A percentile compares a stretch with the other conserved stretches of the same genome.
Evolutionary conservation across 1,139 yeast species (phyloP).

Genomic region (Blastobotrys raffinosifermentans): DNA sequence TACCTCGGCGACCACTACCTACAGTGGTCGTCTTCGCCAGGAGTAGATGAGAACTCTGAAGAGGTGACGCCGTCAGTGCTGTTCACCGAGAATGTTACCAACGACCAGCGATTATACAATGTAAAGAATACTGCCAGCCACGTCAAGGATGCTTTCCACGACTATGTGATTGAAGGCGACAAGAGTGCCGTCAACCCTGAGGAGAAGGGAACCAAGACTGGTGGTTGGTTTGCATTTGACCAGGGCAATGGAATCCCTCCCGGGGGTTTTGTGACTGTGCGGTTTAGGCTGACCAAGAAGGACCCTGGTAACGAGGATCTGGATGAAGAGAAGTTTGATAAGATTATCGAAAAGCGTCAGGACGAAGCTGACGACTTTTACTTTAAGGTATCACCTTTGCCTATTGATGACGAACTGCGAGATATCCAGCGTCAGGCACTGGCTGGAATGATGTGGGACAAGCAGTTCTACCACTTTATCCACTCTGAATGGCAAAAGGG

Average conservation of each 20-base stretch:
- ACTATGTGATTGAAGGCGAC: constrained; percentile 59
- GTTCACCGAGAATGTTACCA: constrained; percentile 89
- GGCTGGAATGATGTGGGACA: constrained; percentile 92
- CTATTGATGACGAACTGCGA: constrained; percentile 75
- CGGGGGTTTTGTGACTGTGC: constrained; percentile 81
- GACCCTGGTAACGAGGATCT: constrained; percentile 34
- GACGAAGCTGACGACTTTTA: constrained; percentile 93
- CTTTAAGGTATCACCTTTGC: constrained; percentile 84
- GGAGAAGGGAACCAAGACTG: constrained; percentile 63
- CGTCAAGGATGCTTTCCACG: constrained; percentile 91
- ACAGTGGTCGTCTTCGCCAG: constrained; percentile 87
- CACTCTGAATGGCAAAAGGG: constrained; percentile 88
- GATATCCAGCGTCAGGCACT: constrained; percentile 90
- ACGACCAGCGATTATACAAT: constrained; percentile 58
- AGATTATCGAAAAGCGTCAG: constrained; percentile 65
- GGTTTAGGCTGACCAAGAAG: constrained; percentile 61
- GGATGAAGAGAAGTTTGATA: constrained; percentile 75
- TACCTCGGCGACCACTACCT: constrained; percentile 68
- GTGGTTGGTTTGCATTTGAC: constrained; percentile 79
- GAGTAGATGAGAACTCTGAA: constrained; percentile 37
- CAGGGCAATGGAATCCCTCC: constrained; percentile 74
- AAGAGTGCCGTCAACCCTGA: constrained; percentile 64
- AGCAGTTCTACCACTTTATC: constrained; percentile 85
- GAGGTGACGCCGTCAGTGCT: constrained; percentile 72
- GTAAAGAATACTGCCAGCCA: constrained; percentile 52